phyloP scores from a whole-genome alignment of 768 basidiomycete species.

The Paxillus involutus region DNA sequence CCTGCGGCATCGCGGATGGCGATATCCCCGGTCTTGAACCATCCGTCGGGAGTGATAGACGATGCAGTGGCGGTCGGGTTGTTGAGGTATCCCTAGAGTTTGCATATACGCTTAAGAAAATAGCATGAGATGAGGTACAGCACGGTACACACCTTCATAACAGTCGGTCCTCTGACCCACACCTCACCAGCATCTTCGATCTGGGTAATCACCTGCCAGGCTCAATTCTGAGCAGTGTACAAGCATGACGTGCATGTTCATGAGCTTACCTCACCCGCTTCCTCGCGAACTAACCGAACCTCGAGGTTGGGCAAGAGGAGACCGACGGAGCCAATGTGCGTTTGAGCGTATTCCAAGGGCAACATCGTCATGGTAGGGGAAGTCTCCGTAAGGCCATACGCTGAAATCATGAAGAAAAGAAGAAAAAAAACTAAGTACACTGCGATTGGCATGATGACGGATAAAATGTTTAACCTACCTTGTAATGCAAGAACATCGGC shows the following conservation, averaged over 20 bases:
- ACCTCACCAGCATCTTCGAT: constrained; percentile 65
- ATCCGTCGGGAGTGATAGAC: constrained; percentile 69
- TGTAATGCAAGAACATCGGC: constrained; percentile 45
- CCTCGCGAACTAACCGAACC: constrained; percentile 67
- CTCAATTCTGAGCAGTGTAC: background rate
- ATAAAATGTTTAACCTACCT: constrained; percentile 35
- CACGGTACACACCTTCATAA: constrained; percentile 65
- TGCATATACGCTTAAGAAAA: background rate
- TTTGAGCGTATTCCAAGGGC: constrained; percentile 37
- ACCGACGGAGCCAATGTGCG: constrained; percentile 68
- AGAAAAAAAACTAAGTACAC: background rate
- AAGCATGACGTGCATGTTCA: too few relatives aligned
- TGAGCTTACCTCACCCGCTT: constrained; percentile 43
- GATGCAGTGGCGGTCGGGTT: constrained; percentile 69
- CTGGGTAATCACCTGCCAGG: constrained; percentile 23
- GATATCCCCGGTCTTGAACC: constrained; percentile 91
- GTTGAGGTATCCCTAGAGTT: constrained; percentile 68
- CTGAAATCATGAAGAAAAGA: constrained; percentile 30
- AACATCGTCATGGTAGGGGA: constrained; percentile 69
- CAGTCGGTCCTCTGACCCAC: constrained; percentile 73
- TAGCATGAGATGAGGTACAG: background rate
- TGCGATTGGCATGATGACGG: background rate
- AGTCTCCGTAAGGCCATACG: constrained; percentile 82
- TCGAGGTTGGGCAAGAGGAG: constrained; percentile 73
- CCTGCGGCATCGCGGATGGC: constrained; percentile 66